Base-by-base conservation (phyloP, 345 rosid species). In the Arabis alpina region DNA sequence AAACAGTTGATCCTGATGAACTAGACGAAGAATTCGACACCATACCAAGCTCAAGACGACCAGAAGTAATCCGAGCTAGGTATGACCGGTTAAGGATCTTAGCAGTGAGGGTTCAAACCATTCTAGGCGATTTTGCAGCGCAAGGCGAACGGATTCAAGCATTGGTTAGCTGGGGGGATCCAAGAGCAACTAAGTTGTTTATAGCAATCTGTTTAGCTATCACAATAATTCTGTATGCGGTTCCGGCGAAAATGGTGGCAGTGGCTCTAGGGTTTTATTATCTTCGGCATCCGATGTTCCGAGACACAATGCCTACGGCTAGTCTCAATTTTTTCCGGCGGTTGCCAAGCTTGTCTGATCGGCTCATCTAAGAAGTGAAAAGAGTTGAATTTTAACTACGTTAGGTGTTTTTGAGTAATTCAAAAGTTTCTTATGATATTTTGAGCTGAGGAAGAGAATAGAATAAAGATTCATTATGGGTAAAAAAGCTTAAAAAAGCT, bases 81-180 rank as follows among this genome's bases (percentile, higher is more conserved):
- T 94, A 94, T 3, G 99, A 94, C 61, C 80, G 98, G 76, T 70
- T 94, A 66, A 79, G 99, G 70, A 76, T 94, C 32, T 66, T 94
- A 76, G 99, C 98, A 0, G 96, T 85, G 8, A 81, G 98, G 67
- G 86, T 91, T 60, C 99, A 94, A 72, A 91, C 98, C 0, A 97
- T 91, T 5, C 68, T 94, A 81, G 99, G 99, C 3, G 99, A 94
- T 82, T 80, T 91, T 59, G 99, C 97, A 6, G 85, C 99, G 23
- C 99, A 91, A 67, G 99, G 99, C 0, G 99, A 94, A 78, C 57
- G 99, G 57, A 66, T 85, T 27, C 99, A 94, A 51, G 98, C 99
- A 8, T 62, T 91, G 61, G 96, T 91, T 61, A 91, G 97, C 55
- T 94, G 99, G 99, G 89, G 99, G 78, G 99, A 94, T 73, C 99